phyloP scores from a whole-genome alignment of 2,329 filamentous ascomycete genomes.

The Arthrobotrys conoides region DNA sequence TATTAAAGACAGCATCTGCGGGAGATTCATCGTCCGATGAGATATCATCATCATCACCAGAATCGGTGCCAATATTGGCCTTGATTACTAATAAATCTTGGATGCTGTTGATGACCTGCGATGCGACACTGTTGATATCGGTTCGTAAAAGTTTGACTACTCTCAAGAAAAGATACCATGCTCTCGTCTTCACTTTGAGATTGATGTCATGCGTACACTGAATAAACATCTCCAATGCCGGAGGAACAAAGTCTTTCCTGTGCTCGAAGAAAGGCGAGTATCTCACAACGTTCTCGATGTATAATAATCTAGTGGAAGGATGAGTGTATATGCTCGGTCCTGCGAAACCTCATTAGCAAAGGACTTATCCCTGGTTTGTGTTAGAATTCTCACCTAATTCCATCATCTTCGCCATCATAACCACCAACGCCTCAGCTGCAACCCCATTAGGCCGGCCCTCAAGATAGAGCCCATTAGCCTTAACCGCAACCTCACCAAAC shows the following conservation, averaged over 20 bases:
- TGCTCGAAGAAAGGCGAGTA: constrained; percentile 94
- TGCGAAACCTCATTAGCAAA: constrained; percentile 65
- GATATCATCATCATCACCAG: constrained; percentile 87
- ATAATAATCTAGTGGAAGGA: constrained; percentile 92
- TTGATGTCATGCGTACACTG: constrained; percentile 89
- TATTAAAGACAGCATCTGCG: constrained; percentile 89
- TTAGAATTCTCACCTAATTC: constrained; percentile 78
- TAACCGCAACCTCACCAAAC: constrained; percentile 94
- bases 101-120: constrained; percentile 91
- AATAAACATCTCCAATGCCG: constrained; percentile 91
- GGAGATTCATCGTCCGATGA: constrained; percentile 93
- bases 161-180: constrained; percentile 97
- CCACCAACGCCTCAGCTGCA: constrained; percentile 84
- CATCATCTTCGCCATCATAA: constrained; percentile 97
- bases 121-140: constrained; percentile 88
- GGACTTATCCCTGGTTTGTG: background rate
- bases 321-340: constrained; percentile 88
- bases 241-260: constrained; percentile 83
- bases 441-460: constrained; percentile 86
- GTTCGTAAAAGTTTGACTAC: constrained; percentile 88
- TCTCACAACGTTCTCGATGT: constrained; percentile 97
- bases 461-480: constrained; percentile 84
- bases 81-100: constrained; percentile 89
- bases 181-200: constrained; percentile 86
- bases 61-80: constrained; percentile 84